Evolutionary conservation across 2,329 filamentous ascomycete genomes (phyloP), one percentile per base, ranked within the genome.

Genomic region (Claviceps humidiphila): DNA sequence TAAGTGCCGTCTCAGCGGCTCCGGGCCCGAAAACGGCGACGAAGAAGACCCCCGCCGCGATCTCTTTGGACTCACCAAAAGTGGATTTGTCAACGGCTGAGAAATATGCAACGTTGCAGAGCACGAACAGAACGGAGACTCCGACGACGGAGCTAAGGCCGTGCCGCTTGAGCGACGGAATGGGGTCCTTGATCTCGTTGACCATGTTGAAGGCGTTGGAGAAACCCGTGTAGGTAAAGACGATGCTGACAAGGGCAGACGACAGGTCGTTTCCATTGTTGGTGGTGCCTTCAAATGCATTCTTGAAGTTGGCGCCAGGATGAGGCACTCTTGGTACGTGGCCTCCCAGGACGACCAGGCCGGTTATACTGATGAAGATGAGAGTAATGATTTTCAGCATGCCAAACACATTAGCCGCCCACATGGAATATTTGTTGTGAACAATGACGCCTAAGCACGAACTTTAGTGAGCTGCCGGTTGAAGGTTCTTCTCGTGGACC

Each of bases 91-190:
- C 55, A 62, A 69, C 73, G 0, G 75, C 76, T 0, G 78, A 69
- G 55, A 82, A 81, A 62, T 81, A 83, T 0, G 80, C 80, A 26
- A 84, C 66, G 52, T 82, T 82, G 55, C 73, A 77, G 1, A 83
- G 63, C 16, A 80, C 69, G 61, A 82, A 83, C 0, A 83, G 64
- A 0, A 74, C 62, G 0, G 76, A 71, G 1, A 81, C 77, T 0
- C 76, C 60, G 0, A 73, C 46, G 1, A 83, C 64, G 0, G 78
- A 77, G 2, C 73, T 59, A 2, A 72, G 68, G 6, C 71, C 77
- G 54, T 55, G 45, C 72, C 70, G 58, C 63, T 0, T 73, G 75
- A 37, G 71, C 74, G 34, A 82, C 69, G 0, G 80, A 80, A 55
- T 81, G 76, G 70, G 57, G 26, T 38, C 49, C 52, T 57, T 61